Percentiles rank a stretch among this genome's conserved stretches.
Evolutionary conservation across 306 rosid species (phyloP).

Genomic region (Glycyrrhiza uralensis): DNA sequence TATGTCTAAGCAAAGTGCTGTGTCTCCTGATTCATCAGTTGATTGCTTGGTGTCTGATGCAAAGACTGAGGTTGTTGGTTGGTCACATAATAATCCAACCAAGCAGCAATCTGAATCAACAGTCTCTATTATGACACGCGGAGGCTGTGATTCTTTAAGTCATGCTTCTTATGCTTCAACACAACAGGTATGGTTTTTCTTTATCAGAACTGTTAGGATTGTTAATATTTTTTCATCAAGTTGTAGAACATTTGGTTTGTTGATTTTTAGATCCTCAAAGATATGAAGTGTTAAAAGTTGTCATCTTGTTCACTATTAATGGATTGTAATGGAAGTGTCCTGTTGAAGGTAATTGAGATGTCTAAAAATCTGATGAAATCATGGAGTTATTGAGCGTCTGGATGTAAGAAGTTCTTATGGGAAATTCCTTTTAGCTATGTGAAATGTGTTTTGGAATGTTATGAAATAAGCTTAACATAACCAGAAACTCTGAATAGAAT

Average conservation of each 20-base stretch:
- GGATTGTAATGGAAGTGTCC: neutral
- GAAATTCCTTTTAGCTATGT: neutral
- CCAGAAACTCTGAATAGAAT: neutral
- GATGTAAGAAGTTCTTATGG: neutral
- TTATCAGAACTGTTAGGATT: neutral
- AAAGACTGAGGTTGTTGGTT: slow-evolving; percentile 1
- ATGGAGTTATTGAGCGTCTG: neutral
- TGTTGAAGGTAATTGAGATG: neutral
- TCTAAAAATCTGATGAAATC: neutral
- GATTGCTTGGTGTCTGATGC: slow-evolving; percentile 20
- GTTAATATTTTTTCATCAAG: neutral
- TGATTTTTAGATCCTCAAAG: slow-evolving; percentile 15
- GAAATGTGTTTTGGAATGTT: neutral
- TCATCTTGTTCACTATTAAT: neutral
- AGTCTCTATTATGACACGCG: slow-evolving; percentile 8
- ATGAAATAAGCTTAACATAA: neutral
- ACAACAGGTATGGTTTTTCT: slow-evolving; percentile 51
- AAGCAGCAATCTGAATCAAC: slow-evolving; percentile 26
- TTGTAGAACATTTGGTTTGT: neutral
- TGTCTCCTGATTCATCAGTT: slow-evolving; percentile 20
- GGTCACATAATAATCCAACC: slow-evolving; percentile 22
- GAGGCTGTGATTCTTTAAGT: slow-evolving; percentile 33
- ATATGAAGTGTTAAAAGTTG: neutral
- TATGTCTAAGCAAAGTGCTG: neutral
- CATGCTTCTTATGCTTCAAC: slow-evolving; percentile 31